Conservation (phyloP, 1,284 basidiomycete genomes). For the Apiotrichum laibachii region DNA sequence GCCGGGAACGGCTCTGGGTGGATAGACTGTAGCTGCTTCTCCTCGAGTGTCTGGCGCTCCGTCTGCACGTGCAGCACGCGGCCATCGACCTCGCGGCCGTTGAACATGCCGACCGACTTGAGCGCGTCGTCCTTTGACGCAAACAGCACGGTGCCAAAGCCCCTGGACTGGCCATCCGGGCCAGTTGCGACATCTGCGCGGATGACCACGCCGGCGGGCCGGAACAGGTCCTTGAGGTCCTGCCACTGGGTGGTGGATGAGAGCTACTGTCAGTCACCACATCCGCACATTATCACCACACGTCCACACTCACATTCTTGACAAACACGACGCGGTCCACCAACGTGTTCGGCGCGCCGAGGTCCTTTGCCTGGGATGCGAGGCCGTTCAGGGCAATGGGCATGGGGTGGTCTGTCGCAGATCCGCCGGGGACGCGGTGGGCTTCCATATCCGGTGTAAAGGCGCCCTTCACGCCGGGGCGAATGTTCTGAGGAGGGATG, state of each 20-base stretch:
- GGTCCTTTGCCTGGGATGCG: conserved; percentile 35
- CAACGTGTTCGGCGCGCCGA: conserved; percentile 40
- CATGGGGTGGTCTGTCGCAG: neutral
- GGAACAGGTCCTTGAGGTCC: conserved; percentile 88
- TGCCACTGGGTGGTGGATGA: conserved; percentile 98
- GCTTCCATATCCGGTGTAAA: conserved; percentile 5
- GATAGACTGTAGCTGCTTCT: conserved; percentile 21
- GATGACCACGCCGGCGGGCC: conserved; percentile 79
- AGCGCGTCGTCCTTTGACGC: conserved; percentile 80
- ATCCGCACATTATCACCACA: neutral
- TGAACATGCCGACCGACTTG: conserved; percentile 77
- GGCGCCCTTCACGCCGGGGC: conserved; percentile 2
- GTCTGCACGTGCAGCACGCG: conserved; percentile 42
- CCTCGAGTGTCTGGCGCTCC: conserved; percentile 35
- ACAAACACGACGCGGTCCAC: conserved; percentile 64
- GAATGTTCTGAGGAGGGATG: neutral
- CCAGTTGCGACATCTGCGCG: conserved; percentile 85
- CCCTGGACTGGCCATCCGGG: conserved; percentile 78
- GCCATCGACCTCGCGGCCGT: conserved; percentile 56
- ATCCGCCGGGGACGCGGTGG: neutral
- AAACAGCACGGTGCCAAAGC: conserved; percentile 84
- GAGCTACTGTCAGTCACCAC: conserved; percentile 58
- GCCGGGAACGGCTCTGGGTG: conserved; percentile 22
- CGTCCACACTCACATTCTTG: conserved; percentile 60
- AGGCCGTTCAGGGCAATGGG: conserved; percentile 35